phyloP scores from a whole-genome alignment of 768 basidiomycete species.

The Pisolithus orientalis region DNA sequence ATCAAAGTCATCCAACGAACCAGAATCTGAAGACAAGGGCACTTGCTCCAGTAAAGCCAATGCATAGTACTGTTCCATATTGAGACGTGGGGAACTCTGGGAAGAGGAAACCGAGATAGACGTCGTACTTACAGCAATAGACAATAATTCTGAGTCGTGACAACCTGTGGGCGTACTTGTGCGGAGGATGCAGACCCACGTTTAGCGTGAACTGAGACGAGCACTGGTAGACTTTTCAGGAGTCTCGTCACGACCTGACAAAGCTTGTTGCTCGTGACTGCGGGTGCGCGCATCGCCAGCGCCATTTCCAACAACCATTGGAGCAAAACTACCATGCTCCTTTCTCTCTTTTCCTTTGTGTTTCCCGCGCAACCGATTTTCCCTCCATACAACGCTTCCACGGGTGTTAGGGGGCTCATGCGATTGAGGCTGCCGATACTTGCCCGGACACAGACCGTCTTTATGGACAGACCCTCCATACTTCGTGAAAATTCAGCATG shows the following conservation, averaged over 20 bases:
- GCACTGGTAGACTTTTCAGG: slow-evolving; percentile 56
- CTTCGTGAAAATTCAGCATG: slow-evolving; percentile 90
- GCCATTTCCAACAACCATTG: slow-evolving; percentile 31
- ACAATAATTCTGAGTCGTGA: slow-evolving; percentile 80
- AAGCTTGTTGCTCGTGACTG: slow-evolving; percentile 38
- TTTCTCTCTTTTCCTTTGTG: slow-evolving; percentile 41
- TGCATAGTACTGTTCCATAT: too few relatives aligned
- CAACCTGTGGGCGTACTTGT: slow-evolving; percentile 78
- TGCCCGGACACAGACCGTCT: slow-evolving; percentile 68
- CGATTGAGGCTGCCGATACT: slow-evolving; percentile 72
- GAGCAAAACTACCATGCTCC: slow-evolving; percentile 32
- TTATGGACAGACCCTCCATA: slow-evolving; percentile 81
- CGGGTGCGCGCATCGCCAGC: slow-evolving; percentile 36
- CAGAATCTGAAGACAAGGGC: too few relatives aligned
- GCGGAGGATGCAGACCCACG: slow-evolving; percentile 84
- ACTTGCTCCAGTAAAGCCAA: too few relatives aligned
- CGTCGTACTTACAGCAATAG: slow-evolving; percentile 69
- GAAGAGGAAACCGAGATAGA: slow-evolving; percentile 52
- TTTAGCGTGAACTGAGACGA: slow-evolving; percentile 72
- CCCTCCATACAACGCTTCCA: slow-evolving; percentile 45
- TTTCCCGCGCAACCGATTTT: slow-evolving; percentile 32
- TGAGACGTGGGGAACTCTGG: too few relatives aligned
- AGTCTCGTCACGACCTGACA: slow-evolving; percentile 51
- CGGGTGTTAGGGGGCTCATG: slow-evolving; percentile 70
- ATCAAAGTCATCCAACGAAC: too few relatives aligned